phyloP scores from a whole-genome alignment of 352 stramenopile species.

The Pythium chondricola region DNA sequence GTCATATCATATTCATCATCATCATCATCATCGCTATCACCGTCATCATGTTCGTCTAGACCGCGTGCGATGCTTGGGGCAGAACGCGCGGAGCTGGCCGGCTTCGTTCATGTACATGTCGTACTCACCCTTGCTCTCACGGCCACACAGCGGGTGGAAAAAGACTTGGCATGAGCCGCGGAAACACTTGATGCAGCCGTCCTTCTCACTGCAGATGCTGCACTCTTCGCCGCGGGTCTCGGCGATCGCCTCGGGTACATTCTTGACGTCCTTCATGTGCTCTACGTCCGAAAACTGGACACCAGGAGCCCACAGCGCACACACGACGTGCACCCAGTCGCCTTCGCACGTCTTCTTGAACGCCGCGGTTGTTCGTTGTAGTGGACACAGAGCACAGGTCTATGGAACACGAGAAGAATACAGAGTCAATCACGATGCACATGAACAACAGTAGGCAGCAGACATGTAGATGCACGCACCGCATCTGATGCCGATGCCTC shows the following conservation, averaged over 20 bases:
- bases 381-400: conserved; percentile 71
- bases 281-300: conserved; percentile 84
- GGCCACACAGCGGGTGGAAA: conserved; percentile 82
- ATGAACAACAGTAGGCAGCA: not conserved
- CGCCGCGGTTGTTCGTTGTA: conserved; percentile 56
- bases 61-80: conserved; percentile 65
- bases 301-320: conserved; percentile 78
- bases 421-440: not conserved
- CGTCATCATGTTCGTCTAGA: conserved; percentile 14
- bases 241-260: conserved; percentile 58
- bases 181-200: conserved; percentile 84
- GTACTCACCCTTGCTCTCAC: conserved; percentile 68
- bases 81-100: conserved; percentile 77
- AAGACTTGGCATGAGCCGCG: conserved; percentile 53
- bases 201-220: conserved; percentile 51
- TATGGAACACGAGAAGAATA: conserved; percentile 26
- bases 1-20: not conserved
- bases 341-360: conserved; percentile 82
- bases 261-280: conserved; percentile 73
- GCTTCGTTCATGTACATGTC: conserved; percentile 90
- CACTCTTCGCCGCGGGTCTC: conserved; percentile 62
- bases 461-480: too few species aligned
- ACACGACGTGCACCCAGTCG: conserved; percentile 84
- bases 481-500: conserved; percentile 32
- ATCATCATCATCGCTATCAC: conserved; percentile 1